phyloP scores from a whole-genome alignment of 164 flowering plant species.

The Litsea cubeba region DNA sequence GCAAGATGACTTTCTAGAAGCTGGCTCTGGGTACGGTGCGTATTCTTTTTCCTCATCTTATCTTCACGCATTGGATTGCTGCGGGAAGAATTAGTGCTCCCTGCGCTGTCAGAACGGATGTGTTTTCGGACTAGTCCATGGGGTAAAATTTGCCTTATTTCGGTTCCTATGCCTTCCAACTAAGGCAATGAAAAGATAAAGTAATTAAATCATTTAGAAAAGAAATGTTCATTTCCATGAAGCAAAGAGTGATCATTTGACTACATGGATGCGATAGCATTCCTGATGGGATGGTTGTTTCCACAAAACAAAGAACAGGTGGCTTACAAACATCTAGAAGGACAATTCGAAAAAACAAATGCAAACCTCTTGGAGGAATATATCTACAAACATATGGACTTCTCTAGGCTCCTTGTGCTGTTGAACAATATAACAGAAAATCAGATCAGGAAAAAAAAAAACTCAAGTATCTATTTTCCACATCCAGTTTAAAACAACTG shows the following conservation, averaged over 20 bases:
- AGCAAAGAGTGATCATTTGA: too few species aligned
- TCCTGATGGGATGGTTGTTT: too few species aligned
- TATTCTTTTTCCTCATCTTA: slow-evolving; percentile 52
- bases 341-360: background rate
- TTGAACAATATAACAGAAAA: slow-evolving; percentile 8
- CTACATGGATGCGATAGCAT: too few species aligned
- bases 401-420: slow-evolving; percentile 99
- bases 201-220: background rate
- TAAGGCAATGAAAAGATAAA: slow-evolving; percentile 16
- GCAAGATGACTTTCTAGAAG: slow-evolving; percentile 96
- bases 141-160: slow-evolving; percentile 83
- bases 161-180: slow-evolving; percentile 64
- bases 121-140: slow-evolving; percentile 56
- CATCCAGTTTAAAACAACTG: background rate
- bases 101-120: slow-evolving; percentile 83
- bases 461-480: background rate
- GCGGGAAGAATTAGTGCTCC: slow-evolving; percentile 85
- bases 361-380: slow-evolving; percentile 89
- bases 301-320: too few species aligned
- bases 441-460: background rate
- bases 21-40: slow-evolving; percentile 88
- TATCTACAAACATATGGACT: slow-evolving; percentile 98
- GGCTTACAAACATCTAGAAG: background rate
- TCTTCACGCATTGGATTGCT: slow-evolving; percentile 89
- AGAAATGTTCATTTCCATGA: too few species aligned